A percentile compares a stretch with the other conserved stretches of the same genome.
Conservation (phyloP, 2,329 filamentous ascomycete species). For the Aspergillus versicolor region DNA sequence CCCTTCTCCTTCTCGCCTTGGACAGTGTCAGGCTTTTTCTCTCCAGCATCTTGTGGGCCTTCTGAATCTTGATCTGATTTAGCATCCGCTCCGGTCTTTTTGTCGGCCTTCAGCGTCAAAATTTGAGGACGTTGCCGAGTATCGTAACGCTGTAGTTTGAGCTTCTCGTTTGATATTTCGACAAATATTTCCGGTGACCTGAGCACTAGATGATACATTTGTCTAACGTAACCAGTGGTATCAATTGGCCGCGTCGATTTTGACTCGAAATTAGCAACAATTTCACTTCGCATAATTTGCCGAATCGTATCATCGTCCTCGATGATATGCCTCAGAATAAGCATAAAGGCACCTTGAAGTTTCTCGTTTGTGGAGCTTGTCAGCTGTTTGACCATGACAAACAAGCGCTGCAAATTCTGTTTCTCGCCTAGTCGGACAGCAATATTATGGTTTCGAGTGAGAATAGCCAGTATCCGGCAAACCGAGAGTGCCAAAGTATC, state of each 20-base stretch:
- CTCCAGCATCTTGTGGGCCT: conserved; percentile 21
- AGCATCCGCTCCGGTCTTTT: conserved; percentile 28
- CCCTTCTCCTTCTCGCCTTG: conserved; percentile 33
- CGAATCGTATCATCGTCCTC: conserved; percentile 90
- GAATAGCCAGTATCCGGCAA: conserved; percentile 77
- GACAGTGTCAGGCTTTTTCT: conserved; percentile 22
- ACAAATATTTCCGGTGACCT: conserved; percentile 84
- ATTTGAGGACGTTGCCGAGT: conserved; percentile 53
- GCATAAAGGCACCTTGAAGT: conserved; percentile 73
- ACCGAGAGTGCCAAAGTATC: conserved; percentile 80
- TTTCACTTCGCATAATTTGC: conserved; percentile 89
- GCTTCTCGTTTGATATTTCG: conserved; percentile 78
- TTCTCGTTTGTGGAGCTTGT: conserved; percentile 74
- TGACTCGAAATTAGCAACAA: conserved; percentile 71
- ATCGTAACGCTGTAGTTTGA: conserved; percentile 69
- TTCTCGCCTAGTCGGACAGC: conserved; percentile 79
- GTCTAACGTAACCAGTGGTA: conserved; percentile 69
- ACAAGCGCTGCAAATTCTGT: conserved; percentile 82
- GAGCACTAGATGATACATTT: conserved; percentile 75
- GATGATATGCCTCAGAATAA: conserved; percentile 85
- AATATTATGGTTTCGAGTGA: conserved; percentile 75
- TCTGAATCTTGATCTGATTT: conserved; percentile 24
- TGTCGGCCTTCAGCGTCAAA: conserved; percentile 53
- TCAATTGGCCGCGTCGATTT: conserved; percentile 62
- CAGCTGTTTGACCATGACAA: conserved; percentile 93